Base-by-base conservation (phyloP, 2,329 filamentous ascomycete species). In the Neocucurbitaria cava region DNA sequence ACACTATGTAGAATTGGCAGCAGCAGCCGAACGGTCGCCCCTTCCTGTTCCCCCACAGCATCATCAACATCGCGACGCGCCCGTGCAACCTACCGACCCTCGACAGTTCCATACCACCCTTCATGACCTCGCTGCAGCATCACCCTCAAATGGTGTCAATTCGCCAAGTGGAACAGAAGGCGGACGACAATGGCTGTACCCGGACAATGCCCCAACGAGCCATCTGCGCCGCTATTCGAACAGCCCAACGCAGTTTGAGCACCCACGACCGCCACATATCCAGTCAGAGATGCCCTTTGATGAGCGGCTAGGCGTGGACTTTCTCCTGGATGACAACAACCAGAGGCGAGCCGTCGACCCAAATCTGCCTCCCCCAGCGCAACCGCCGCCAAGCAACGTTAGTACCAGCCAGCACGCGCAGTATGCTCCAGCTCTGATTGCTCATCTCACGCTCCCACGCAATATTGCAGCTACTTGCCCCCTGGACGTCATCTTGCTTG, bases 401-500 rank as follows among this genome's bases (percentile, higher is more conserved):
- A 65, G 57, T 51, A 61, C 53, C 46, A 64, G 61, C 54, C 62
- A 58, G 26, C 52, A 63, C 24, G 65, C 65, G 28, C 63, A 72
- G 48, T 65, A 71, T 48, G 71, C 72, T 5, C 70, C 71, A 1
- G 58, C 45, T 47, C 59, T 73, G 55, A 55, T 65, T 2, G 69
- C 72, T 0, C 73, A 75, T 52, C 61, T 73, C 45, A 76, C 74
- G 5, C 59, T 79, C 4, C 78, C 79, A 2, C 73, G 72, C 24
- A 91, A 92, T 66, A 81, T 84, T 18, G 73, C 81, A 1, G 83
- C 91, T 1, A 92, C 90, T 0, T 95, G 90, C 71, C 86, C 90
- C 0, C 81, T 96, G 1, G 92, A 96, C 69, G 82, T 80, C 38
- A 84, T 96, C n/a, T 82, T 96, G 40, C 83, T 94, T 21, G 88